phyloP scores from a whole-genome alignment of 2,329 filamentous ascomycete genomes.

The Fusarium dlaminii region DNA sequence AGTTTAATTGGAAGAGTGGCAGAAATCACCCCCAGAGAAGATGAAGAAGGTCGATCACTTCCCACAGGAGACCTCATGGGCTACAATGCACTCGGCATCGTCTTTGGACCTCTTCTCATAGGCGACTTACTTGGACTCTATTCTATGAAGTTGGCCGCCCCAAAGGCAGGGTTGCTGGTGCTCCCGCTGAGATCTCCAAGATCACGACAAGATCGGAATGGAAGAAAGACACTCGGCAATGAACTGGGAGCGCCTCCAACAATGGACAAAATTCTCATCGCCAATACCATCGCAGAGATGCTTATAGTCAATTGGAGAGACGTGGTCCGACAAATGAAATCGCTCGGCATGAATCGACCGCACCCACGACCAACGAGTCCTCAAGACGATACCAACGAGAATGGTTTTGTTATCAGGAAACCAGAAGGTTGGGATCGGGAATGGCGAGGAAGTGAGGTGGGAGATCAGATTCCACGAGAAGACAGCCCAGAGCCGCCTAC shows the following conservation, averaged over 20 bases:
- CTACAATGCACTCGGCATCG: conserved; percentile 68
- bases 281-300: conserved; percentile 71
- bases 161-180: conserved; percentile 53
- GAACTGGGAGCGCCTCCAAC: conserved; percentile 38
- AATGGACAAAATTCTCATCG: conserved; percentile 66
- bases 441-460: conserved; percentile 32
- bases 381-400: conserved; percentile 42
- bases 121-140: conserved; percentile 66
- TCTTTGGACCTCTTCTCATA: conserved; percentile 72
- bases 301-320: conserved; percentile 73
- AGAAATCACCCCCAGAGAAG: conserved; percentile 62
- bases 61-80: conserved; percentile 70
- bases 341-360: conserved; percentile 48
- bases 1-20: conserved; percentile 68
- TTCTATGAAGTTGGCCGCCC: conserved; percentile 56
- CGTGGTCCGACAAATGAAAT: conserved; percentile 68
- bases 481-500: conserved; percentile 52
- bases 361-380: conserved; percentile 26
- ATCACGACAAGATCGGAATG: conserved; percentile 43
- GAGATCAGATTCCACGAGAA: conserved; percentile 15
- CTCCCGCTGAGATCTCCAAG: conserved; percentile 56
- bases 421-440: conserved; percentile 48
- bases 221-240: conserved; percentile 20
- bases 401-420: conserved; percentile 51
- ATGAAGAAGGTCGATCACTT: conserved; percentile 60